These are phyloP conservation scores for Stagonosporopsis cucurbitacearum DNA, from an alignment of 2,329 filamentous ascomycete species.

Conservation along the genomic window DNA sequence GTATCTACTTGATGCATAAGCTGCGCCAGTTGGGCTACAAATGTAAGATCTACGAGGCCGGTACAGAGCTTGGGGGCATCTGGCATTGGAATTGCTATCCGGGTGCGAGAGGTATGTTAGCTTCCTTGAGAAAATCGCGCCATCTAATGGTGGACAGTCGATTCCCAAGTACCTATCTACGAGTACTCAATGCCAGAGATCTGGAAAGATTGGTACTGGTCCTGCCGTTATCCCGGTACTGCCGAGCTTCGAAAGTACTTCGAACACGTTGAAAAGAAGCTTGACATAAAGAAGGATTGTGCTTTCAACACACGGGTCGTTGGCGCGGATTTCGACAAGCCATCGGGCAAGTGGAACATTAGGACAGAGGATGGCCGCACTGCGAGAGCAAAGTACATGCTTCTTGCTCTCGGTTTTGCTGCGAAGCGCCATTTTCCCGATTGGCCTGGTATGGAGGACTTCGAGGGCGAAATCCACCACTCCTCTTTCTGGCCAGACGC, in stretches of 20 bases:
- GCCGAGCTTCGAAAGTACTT: slow-evolving; percentile 65
- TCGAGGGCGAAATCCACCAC: slow-evolving; percentile 66
- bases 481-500: slow-evolving; percentile 67
- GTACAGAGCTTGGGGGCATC: slow-evolving; percentile 52
- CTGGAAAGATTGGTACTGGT: slow-evolving; percentile 65
- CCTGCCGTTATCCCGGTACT: slow-evolving; percentile 59
- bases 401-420: slow-evolving; percentile 64
- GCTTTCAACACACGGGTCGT: slow-evolving; percentile 64
- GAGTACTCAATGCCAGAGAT: slow-evolving; percentile 57
- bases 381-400: slow-evolving; percentile 59
- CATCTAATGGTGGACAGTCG: slow-evolving; percentile 37
- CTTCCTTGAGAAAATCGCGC: not conserved
- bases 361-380: slow-evolving; percentile 60
- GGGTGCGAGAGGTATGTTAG: slow-evolving; percentile 45
- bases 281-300: slow-evolving; percentile 63
- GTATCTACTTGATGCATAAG: slow-evolving; percentile 52
- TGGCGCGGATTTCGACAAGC: slow-evolving; percentile 59
- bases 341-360: slow-evolving; percentile 58
- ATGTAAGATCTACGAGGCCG: slow-evolving; percentile 51
- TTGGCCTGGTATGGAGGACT: slow-evolving; percentile 65
- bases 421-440: slow-evolving; percentile 67
- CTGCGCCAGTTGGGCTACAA: slow-evolving; percentile 50
- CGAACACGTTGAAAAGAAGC: slow-evolving; percentile 62
- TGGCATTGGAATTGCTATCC: slow-evolving; percentile 56
- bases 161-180: slow-evolving; percentile 56